A percentile compares a stretch with the other conserved stretches of the same genome.
These are phyloP conservation scores for Paraphoma chrysanthemicola DNA, from an alignment of 2,329 filamentous ascomycete genomes.

Conservation along the genomic window DNA sequence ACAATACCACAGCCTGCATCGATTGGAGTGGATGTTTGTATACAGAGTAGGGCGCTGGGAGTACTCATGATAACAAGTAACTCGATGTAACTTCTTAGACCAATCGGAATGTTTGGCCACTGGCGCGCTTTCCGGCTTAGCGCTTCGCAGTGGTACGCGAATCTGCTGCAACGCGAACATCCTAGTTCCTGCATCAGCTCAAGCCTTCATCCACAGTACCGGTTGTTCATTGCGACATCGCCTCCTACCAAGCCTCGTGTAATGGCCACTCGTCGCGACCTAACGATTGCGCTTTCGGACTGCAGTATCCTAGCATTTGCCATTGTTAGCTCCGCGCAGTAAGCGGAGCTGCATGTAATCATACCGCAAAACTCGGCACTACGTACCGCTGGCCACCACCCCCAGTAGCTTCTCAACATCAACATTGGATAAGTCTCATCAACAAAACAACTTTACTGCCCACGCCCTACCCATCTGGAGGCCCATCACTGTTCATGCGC, in stretches of 20 bases:
- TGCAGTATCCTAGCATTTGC: conserved; percentile 4
- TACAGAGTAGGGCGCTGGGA: too few species aligned
- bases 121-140: conserved; percentile 15
- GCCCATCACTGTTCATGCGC: conserved; percentile 11
- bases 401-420: neutral
- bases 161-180: conserved; percentile 16
- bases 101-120: conserved; percentile 18
- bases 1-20: too few species aligned
- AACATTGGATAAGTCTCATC: neutral
- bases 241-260: neutral
- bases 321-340: neutral
- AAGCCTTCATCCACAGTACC: conserved; percentile 9
- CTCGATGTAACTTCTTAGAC: neutral
- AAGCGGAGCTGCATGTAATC: conserved; percentile 19
- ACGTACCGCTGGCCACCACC: neutral
- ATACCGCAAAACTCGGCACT: conserved; percentile 20
- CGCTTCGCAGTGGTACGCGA: conserved; percentile 20
- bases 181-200: conserved; percentile 14
- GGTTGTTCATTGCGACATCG: conserved; percentile 6
- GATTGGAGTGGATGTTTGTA: too few species aligned
- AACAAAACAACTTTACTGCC: neutral
- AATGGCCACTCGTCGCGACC: neutral
- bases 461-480: conserved; percentile 1
- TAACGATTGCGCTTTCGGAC: neutral
- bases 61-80: neutral